phyloP scores from a whole-genome alignment of 805 yeast genomes.

The Schwanniomyces yamadae region DNA sequence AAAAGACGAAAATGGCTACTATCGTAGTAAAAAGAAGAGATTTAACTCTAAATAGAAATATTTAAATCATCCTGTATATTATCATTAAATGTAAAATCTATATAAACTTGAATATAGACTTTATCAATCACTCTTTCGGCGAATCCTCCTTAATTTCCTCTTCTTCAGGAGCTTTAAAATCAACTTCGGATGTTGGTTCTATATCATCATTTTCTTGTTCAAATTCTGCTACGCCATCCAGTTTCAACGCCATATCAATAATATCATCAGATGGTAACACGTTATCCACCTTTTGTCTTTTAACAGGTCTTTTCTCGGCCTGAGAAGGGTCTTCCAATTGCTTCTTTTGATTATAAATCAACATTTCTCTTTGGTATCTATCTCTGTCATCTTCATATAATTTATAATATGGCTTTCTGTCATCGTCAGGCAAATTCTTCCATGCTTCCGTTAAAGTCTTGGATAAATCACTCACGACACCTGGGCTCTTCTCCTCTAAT shows the following conservation, averaged over 20 bases:
- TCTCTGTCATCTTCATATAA: slow-evolving; percentile 75
- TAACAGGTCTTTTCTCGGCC: slow-evolving; percentile 6
- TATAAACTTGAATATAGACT: too few relatives aligned
- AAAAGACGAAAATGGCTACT: slow-evolving; percentile 75
- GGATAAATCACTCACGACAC: slow-evolving; percentile 60
- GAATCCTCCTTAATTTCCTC: too few relatives aligned
- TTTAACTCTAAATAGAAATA: slow-evolving; percentile 10
- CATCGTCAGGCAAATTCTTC: slow-evolving; percentile 71
- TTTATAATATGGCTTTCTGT: slow-evolving; percentile 69
- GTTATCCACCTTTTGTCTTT: slow-evolving; percentile 14
- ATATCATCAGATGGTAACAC: slow-evolving; percentile 3
- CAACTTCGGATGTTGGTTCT: slow-evolving; percentile 1
- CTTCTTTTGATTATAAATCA: slow-evolving; percentile 42
- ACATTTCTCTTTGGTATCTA: slow-evolving; percentile 74
- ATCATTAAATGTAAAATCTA: too few relatives aligned
- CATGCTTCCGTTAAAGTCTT: slow-evolving; percentile 82
- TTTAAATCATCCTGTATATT: not conserved
- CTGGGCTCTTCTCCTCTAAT: slow-evolving; percentile 52
- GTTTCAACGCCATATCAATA: not conserved
- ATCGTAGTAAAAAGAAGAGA: slow-evolving; percentile 59
- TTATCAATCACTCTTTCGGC: too few relatives aligned
- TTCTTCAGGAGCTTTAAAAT: not conserved
- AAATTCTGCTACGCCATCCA: not conserved
- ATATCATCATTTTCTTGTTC: slow-evolving; percentile 1
- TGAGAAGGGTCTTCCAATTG: slow-evolving; percentile 11